Base-by-base conservation (phyloP, 208 protist species). In the Leishmania guyanensis region DNA sequence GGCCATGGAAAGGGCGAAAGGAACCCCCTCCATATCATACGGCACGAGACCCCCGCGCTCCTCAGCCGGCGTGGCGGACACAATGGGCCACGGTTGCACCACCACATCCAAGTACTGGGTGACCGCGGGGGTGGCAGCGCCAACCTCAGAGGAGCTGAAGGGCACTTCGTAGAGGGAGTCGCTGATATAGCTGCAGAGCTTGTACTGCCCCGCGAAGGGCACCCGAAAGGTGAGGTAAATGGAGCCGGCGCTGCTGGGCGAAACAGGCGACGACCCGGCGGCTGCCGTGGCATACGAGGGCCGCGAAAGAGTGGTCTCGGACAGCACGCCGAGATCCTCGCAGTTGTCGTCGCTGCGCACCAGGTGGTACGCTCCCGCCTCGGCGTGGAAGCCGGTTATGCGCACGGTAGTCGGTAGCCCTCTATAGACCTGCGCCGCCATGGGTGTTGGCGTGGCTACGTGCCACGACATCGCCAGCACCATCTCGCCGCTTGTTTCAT, bases 121-220 rank as follows among this genome's bases (percentile, higher is more conserved):
- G 6, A 36, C 33, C 29, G 84, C 76, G 17, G 72, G 56, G 65
- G 80, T 56, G 56, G 64, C 39, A 20, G 79, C 70, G 33, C 48
- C 75, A 29, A 84, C 82, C 0, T 62, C 65, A 29, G 86, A 75
- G 26, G 75, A 78, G 71, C 68, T 48, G 58, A 87, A 88, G 39
- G 88, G 86, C 4, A 94, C 89, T 48, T 75, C 78, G 84, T 94
- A 93, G 29, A 88, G 75, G 17, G 82, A 80, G 39, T 75, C 75
- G 75, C 76, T 80, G 26, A 92, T 58, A 17, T 84, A 75, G 58
- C 82, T 84, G 77, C 89, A 94, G 56, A 94, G 86, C 75, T 86
- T 91, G 81, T 93, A 94, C 33, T 16, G 33, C 22, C 91, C 89
- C 12, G 88, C 81, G 14, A 60, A 76, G 53, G 83, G 75, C 14